These are phyloP conservation scores for Marasmius oreades DNA, from an alignment of 1,284 basidiomycete genomes.

Conservation along the genomic window DNA sequence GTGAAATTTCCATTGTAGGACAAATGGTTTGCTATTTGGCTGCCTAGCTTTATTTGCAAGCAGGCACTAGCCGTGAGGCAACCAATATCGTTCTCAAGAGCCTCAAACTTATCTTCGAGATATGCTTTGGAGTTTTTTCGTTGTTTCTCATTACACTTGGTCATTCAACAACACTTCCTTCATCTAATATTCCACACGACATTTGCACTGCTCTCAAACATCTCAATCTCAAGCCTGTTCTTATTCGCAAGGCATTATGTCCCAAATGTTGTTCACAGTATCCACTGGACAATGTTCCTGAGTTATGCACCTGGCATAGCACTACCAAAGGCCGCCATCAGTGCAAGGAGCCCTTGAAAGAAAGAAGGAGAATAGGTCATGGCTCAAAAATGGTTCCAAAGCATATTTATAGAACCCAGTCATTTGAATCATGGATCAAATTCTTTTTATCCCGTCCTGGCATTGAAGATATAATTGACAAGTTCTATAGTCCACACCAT, in stretches of 20 bases:
- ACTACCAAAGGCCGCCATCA: background rate
- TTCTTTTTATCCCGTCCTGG: constrained; percentile 13
- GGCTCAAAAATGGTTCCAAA: constrained; percentile 7
- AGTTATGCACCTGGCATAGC: background rate
- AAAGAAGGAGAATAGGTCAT: background rate
- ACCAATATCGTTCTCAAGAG: background rate
- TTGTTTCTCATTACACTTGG: background rate
- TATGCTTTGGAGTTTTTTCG: background rate
- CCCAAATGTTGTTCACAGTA: constrained; percentile 10
- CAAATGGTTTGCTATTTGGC: background rate
- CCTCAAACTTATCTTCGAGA: background rate
- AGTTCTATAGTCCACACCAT: no score
- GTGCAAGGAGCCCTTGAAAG: constrained; percentile 1
- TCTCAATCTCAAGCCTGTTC: constrained; percentile 3
- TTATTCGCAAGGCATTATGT: constrained; percentile 2
- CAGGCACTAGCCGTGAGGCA: background rate
- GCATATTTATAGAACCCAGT: constrained; percentile 11
- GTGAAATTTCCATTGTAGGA: background rate
- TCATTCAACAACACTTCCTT: background rate
- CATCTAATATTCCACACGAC: background rate
- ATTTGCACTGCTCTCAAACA: background rate
- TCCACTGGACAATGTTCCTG: background rate
- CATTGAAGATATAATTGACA: constrained; percentile 14
- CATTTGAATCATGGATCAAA: constrained; percentile 13
- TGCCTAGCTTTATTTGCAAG: constrained; percentile 4